These are phyloP conservation scores for Paraleonurus japonicus DNA, from an alignment of 257 asterid genomes.

Conservation along the genomic window DNA sequence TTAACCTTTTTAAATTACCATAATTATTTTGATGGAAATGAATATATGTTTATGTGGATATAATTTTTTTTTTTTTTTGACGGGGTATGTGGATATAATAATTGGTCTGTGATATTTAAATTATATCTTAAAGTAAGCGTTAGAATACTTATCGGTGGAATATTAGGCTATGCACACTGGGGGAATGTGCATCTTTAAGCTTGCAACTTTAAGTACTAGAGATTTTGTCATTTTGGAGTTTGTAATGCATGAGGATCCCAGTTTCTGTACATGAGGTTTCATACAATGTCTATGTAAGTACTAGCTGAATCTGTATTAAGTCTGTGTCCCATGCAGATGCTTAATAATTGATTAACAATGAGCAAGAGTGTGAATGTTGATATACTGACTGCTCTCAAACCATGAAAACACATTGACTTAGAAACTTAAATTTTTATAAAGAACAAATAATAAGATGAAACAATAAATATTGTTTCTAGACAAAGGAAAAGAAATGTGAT, in stretches of 20 bases:
- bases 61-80: too few relatives aligned
- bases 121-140: background rate
- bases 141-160: background rate
- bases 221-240: background rate
- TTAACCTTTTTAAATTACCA: background rate
- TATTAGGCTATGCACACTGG: background rate
- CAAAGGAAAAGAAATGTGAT: background rate
- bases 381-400: background rate
- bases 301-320: background rate
- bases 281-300: background rate
- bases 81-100: too few relatives aligned
- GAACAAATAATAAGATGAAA: background rate
- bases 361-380: background rate
- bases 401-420: background rate
- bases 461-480: background rate
- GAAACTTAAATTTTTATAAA: background rate
- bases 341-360: background rate
- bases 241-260: background rate
- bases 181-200: conserved; percentile 11
- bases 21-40: background rate
- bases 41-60: background rate
- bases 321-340: background rate
- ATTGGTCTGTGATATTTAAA: too few relatives aligned
- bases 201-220: background rate
- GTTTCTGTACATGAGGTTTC: too few relatives aligned